Evolutionary conservation across 345 rosid species (phyloP).

Genomic region (Kandelia obovata): DNA sequence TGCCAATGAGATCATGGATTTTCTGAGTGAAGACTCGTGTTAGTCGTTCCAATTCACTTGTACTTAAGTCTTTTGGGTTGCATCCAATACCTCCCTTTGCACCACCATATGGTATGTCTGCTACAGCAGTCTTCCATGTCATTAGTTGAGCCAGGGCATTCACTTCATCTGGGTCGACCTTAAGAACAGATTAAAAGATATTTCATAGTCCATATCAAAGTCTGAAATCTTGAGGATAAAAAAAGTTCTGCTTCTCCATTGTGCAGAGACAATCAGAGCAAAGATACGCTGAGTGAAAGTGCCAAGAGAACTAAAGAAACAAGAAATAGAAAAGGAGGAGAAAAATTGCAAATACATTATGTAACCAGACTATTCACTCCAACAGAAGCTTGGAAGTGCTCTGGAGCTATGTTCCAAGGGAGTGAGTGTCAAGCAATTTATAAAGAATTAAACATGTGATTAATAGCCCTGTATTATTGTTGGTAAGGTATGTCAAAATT

Average conservation of each 20-base stretch:
- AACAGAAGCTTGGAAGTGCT: too few relatives aligned
- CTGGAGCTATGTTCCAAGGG: too few relatives aligned
- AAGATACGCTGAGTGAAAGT: not conserved
- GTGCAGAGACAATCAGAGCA: not conserved
- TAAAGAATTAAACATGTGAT: too few relatives aligned
- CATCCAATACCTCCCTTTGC: constrained; percentile 22
- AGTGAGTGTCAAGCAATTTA: too few relatives aligned
- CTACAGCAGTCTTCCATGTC: constrained; percentile 24
- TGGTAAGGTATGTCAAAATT: too few relatives aligned
- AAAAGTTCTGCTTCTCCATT: not conserved
- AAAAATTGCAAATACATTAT: too few relatives aligned
- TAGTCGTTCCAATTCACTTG: constrained; percentile 14
- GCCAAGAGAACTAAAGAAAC: not conserved
- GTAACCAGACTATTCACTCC: too few relatives aligned
- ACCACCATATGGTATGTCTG: constrained; percentile 21
- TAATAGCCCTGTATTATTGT: too few relatives aligned
- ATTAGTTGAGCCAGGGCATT: constrained; percentile 24
- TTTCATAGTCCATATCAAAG: not conserved
- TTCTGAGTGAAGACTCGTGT: constrained; percentile 26
- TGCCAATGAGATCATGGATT: constrained; percentile 23
- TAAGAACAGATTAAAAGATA: not conserved
- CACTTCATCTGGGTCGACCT: constrained; percentile 24
- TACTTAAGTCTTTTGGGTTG: constrained; percentile 17
- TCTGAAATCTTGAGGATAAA: not conserved
- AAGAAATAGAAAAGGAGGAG: too few relatives aligned